Evolutionary conservation across 1,284 basidiomycete genomes (phyloP).

Genomic region (Ganoderma boninense): DNA sequence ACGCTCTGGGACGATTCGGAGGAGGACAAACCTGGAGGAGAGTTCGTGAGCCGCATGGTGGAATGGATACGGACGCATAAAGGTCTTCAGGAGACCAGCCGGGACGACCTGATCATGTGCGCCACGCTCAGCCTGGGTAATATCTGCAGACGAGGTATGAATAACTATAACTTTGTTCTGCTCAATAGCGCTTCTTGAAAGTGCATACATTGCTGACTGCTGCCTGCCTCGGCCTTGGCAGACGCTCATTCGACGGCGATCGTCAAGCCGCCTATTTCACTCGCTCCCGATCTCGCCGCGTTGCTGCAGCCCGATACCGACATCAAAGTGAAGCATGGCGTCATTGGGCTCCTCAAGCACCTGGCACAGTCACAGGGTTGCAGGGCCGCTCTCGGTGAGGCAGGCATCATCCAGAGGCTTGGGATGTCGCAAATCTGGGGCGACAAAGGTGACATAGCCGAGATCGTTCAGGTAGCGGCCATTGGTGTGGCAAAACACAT

Average conservation of each 20-base stretch:
- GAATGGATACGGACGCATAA: constrained; percentile 73
- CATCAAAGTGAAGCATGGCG: constrained; percentile 86
- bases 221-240: constrained; percentile 40
- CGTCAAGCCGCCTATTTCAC: constrained; percentile 56
- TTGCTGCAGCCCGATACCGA: constrained; percentile 57
- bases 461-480: constrained; percentile 87
- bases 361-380: constrained; percentile 80
- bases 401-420: constrained; percentile 69
- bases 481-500: constrained; percentile 92
- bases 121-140: constrained; percentile 87
- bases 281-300: constrained; percentile 51
- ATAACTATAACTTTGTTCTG: constrained; percentile 13
- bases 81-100: constrained; percentile 44
- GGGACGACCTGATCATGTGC: constrained; percentile 86
- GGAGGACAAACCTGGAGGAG: constrained; percentile 64
- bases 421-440: constrained; percentile 77
- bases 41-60: constrained; percentile 79
- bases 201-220: constrained; percentile 19
- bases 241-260: constrained; percentile 74
- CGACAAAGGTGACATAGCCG: constrained; percentile 77
- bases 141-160: constrained; percentile 77
- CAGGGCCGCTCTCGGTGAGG: constrained; percentile 66
- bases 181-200: constrained; percentile 10
- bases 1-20: constrained; percentile 77
- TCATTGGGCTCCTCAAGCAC: constrained; percentile 86